These are phyloP conservation scores for Candida glaebosa DNA, from an alignment of 805 yeast species.

Conservation along the genomic window DNA sequence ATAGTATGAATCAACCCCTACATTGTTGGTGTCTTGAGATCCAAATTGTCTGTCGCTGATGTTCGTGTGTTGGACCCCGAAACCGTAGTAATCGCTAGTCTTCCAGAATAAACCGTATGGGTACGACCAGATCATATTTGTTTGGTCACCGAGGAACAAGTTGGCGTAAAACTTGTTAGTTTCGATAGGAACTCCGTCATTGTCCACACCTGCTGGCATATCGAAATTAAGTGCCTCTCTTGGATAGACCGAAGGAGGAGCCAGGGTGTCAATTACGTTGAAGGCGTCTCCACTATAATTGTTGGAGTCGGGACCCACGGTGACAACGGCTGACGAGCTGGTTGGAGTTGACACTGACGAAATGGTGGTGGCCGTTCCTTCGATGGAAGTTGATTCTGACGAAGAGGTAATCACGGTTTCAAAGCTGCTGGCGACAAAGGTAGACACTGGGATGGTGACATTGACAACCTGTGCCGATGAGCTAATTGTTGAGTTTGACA, in stretches of 20 bases:
- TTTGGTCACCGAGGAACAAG: slow-evolving; percentile 53
- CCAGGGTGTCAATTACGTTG: slow-evolving; percentile 35
- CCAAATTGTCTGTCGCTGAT: slow-evolving; percentile 43
- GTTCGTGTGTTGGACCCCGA: slow-evolving; percentile 59
- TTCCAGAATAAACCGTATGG: slow-evolving; percentile 67
- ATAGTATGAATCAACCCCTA: slow-evolving; percentile 44
- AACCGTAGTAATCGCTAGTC: slow-evolving; percentile 45
- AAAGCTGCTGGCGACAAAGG: neutral
- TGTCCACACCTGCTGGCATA: slow-evolving; percentile 46
- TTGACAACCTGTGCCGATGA: slow-evolving; percentile 1
- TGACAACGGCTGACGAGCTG: slow-evolving; percentile 6
- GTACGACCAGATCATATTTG: slow-evolving; percentile 54
- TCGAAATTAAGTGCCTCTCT: slow-evolving; percentile 42
- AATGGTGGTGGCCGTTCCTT: neutral
- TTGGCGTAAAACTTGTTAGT: slow-evolving; percentile 80
- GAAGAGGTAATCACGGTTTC: neutral
- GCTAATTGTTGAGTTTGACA: neutral
- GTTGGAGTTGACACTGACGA: slow-evolving; percentile 5
- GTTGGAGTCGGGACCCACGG: slow-evolving; percentile 4
- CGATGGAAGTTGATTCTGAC: neutral
- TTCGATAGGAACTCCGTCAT: slow-evolving; percentile 44
- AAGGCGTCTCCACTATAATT: slow-evolving; percentile 43
- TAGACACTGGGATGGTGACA: slow-evolving; percentile 3
- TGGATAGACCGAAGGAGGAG: slow-evolving; percentile 39
- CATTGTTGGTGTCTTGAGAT: slow-evolving; percentile 45